A percentile compares a stretch with the other conserved stretches of the same genome.
phyloP scores from a whole-genome alignment of 306 rosid genomes.

The Rubus idaeus region DNA sequence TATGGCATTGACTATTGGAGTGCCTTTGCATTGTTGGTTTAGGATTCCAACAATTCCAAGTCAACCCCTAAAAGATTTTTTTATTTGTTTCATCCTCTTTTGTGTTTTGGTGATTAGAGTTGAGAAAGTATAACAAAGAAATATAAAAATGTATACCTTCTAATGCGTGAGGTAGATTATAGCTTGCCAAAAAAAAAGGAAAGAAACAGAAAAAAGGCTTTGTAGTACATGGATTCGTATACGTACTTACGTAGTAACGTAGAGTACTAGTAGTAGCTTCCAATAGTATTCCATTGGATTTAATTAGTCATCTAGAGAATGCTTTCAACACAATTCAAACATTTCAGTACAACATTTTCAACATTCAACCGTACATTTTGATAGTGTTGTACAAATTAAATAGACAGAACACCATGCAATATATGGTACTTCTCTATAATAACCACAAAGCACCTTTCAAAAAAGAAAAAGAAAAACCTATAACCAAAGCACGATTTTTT shows the following conservation, averaged over 20 bases:
- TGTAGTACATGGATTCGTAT: not conserved
- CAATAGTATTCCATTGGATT: not conserved
- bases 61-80: slow-evolving; percentile 12
- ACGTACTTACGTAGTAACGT: not conserved
- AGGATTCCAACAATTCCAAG: not conserved
- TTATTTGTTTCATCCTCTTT: not conserved
- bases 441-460: not conserved
- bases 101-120: not conserved
- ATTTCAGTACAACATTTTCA: not conserved
- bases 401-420: not conserved
- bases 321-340: not conserved
- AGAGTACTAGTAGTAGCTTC: not conserved
- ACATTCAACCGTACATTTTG: not conserved
- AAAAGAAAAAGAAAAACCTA: not conserved
- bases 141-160: not conserved
- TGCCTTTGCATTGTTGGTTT: not conserved
- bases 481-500: not conserved
- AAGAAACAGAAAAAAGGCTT: not conserved
- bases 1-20: not conserved
- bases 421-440: not conserved
- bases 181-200: not conserved
- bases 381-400: not conserved
- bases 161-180: not conserved
- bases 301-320: not conserved
- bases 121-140: not conserved